Percentiles rank a stretch among this genome's conserved stretches.
These are phyloP conservation scores for Xylariaceae sp. DNA, from an alignment of 2,329 filamentous ascomycete genomes.

Conservation along the genomic window DNA sequence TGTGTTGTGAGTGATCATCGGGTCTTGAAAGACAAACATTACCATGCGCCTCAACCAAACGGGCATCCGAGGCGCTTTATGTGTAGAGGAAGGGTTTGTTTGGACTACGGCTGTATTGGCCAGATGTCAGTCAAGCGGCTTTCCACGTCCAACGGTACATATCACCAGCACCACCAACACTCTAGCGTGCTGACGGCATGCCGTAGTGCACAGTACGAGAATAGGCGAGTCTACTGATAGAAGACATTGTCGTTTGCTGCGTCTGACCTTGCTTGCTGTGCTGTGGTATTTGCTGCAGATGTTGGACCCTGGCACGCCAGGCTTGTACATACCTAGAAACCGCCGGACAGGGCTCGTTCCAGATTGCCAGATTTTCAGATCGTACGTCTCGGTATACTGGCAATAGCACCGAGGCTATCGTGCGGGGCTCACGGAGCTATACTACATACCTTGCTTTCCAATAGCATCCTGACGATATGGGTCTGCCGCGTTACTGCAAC, in stretches of 20 bases:
- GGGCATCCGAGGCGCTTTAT: slow-evolving; percentile 14
- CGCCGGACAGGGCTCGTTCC: slow-evolving; percentile 5
- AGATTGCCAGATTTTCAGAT: slow-evolving; percentile 2
- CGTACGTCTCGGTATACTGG: not conserved
- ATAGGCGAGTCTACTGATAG: slow-evolving; percentile 14
- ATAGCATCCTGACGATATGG: not conserved
- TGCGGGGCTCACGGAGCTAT: not conserved
- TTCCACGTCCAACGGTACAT: slow-evolving; percentile 7
- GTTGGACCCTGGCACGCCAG: slow-evolving; percentile 2
- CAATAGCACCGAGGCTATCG: slow-evolving; percentile 2
- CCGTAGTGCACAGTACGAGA: slow-evolving; percentile 20
- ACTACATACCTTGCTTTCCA: no score
- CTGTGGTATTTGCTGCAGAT: not conserved
- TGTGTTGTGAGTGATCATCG: no score
- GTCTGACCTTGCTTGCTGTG: no score
- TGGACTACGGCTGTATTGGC: slow-evolving; percentile 4
- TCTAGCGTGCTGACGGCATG: no score
- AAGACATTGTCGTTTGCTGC: slow-evolving; percentile 12
- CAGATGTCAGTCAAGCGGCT: slow-evolving; percentile 16
- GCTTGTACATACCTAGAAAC: slow-evolving; percentile 1
- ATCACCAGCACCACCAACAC: slow-evolving; percentile 18
- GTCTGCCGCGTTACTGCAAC: not conserved
- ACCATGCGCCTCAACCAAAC: slow-evolving; percentile 9
- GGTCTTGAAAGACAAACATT: no score
- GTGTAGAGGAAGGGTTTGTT: slow-evolving; percentile 5